A percentile compares a stretch with the other conserved stretches of the same genome.
Evolutionary conservation across 2,329 filamentous ascomycete species (phyloP).

Genomic region (Didymellaceae sp.): DNA sequence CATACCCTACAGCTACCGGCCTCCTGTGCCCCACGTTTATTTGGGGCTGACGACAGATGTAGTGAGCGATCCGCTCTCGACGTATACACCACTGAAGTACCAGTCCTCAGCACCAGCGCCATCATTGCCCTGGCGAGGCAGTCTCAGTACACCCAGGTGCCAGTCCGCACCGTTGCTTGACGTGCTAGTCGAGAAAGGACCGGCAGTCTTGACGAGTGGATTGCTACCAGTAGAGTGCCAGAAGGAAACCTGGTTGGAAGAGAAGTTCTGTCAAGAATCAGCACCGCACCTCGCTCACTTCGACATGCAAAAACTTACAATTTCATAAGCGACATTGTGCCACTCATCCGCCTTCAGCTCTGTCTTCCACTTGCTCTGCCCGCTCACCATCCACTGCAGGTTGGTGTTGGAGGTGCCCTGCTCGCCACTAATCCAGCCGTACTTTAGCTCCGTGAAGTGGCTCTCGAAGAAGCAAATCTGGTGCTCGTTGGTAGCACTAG

Average conservation of each 20-base stretch:
- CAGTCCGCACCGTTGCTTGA: constrained; percentile 73
- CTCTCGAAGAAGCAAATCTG: constrained; percentile 70
- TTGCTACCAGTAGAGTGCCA: constrained; percentile 72
- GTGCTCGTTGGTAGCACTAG: constrained; percentile 69
- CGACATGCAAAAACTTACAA: constrained; percentile 50
- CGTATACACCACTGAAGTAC: constrained; percentile 74
- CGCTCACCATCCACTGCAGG: constrained; percentile 69
- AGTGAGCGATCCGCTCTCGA: constrained; percentile 63
- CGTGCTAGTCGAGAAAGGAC: constrained; percentile 65
- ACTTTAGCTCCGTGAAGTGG: constrained; percentile 78
- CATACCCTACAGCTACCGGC: too few species aligned
- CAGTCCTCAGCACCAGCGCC: constrained; percentile 66
- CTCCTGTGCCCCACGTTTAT: neutral
- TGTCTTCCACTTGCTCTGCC: constrained; percentile 67
- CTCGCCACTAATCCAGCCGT: constrained; percentile 64
- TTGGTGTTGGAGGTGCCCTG: constrained; percentile 59
- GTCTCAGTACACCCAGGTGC: constrained; percentile 73
- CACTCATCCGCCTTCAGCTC: constrained; percentile 68
- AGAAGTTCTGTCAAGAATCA: constrained; percentile 61
- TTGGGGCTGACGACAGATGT: constrained; percentile 41
- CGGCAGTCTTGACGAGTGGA: constrained; percentile 63
- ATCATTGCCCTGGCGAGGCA: constrained; percentile 63
- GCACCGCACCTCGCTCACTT: neutral
- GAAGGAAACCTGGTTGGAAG: constrained; percentile 66
- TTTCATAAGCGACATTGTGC: constrained; percentile 79